phyloP scores from a whole-genome alignment of 2,329 filamentous ascomycete species.

The Penicillium sp. region DNA sequence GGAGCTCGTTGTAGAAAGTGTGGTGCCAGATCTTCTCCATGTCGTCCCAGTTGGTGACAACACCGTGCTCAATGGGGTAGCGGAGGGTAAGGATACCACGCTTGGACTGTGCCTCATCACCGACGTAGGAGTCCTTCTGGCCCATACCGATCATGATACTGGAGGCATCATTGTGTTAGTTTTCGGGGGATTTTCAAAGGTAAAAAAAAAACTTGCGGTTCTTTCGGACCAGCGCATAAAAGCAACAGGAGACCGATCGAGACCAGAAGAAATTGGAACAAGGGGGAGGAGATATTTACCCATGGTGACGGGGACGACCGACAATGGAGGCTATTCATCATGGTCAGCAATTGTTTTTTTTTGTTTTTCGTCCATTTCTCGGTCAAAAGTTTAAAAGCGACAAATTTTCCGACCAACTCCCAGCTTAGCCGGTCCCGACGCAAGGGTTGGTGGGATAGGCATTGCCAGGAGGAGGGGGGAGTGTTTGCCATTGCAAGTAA shows the following conservation, averaged over 20 bases:
- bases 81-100: conserved; percentile 99
- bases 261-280: neutral
- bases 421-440: conserved; percentile 26
- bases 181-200: neutral
- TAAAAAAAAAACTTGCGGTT: neutral
- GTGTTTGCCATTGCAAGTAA: conserved; percentile 14
- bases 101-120: conserved; percentile 99
- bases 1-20: conserved; percentile 99
- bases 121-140: conserved; percentile 99
- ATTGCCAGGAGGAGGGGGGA: conserved; percentile 27
- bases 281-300: conserved; percentile 68
- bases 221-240: neutral
- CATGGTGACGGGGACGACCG: conserved; percentile 99
- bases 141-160: conserved; percentile 99
- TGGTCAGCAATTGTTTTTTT: conserved; percentile 32
- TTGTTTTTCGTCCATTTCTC: neutral
- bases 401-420: conserved; percentile 1
- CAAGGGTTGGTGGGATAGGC: conserved; percentile 38
- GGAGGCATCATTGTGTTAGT: conserved; percentile 32
- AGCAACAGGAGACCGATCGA: neutral
- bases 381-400: neutral
- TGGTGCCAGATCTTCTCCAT: conserved; percentile 99
- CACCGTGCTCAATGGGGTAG: conserved; percentile 99
- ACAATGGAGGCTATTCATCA: conserved; percentile 85
- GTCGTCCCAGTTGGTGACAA: conserved; percentile 99